phyloP scores from a whole-genome alignment of 805 yeast species.

The Sungouiozyma intestinalis region DNA sequence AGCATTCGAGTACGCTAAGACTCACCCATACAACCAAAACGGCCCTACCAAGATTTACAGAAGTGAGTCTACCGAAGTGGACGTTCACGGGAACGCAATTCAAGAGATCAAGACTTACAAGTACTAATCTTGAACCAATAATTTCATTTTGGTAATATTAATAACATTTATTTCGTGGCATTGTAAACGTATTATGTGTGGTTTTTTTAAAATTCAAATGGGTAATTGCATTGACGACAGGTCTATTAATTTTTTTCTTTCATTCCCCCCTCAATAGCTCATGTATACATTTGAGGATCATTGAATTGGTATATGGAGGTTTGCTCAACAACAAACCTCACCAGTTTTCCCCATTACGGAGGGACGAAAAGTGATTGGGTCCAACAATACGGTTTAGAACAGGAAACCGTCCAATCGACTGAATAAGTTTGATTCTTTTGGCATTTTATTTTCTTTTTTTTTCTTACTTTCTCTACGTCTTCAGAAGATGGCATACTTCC shows the following conservation, averaged over 20 bases:
- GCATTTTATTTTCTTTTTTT: conserved; percentile 6
- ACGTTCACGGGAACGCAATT: conserved; percentile 24
- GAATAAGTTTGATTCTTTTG: conserved; percentile 28
- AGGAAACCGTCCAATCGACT: conserved; percentile 14
- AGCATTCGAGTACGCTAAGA: conserved; percentile 42
- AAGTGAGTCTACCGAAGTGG: conserved; percentile 29
- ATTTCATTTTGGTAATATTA: not conserved
- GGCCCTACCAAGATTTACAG: conserved; percentile 41
- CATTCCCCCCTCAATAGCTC: conserved; percentile 6
- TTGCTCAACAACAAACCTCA: conserved; percentile 4
- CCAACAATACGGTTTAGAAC: not conserved
- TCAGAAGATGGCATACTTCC: not conserved
- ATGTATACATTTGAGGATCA: conserved; percentile 7
- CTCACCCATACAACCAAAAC: conserved; percentile 40
- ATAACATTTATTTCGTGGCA: conserved; percentile 13
- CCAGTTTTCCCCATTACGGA: conserved; percentile 24
- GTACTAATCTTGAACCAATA: conserved; percentile 11
- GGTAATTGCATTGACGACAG: not conserved
- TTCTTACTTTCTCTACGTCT: not conserved
- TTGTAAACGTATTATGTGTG: conserved; percentile 9
- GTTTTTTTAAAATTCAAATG: not conserved
- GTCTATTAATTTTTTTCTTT: conserved; percentile 3
- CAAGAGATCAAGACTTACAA: conserved; percentile 27
- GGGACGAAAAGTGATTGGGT: conserved; percentile 25
- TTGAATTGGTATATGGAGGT: conserved; percentile 2